A percentile compares a stretch with the other conserved stretches of the same genome.
Evolutionary conservation across 345 rosid species (phyloP).

Genomic region (Syzygium aromaticum): DNA sequence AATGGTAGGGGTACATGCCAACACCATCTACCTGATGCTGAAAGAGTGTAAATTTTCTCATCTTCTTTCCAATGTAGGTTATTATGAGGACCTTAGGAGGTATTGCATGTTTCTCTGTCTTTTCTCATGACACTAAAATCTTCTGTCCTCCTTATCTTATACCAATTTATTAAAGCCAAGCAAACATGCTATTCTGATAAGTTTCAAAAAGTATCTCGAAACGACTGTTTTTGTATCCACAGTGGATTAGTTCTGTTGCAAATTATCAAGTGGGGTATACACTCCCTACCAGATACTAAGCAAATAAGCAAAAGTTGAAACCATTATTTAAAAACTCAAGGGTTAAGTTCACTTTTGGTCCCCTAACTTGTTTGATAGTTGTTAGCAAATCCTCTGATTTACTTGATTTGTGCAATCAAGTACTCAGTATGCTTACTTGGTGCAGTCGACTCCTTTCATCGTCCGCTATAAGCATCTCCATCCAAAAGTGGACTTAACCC

Average conservation of each 20-base stretch:
- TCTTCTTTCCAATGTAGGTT: neutral
- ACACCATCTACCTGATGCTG: neutral
- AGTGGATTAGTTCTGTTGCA: neutral
- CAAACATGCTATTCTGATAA: neutral
- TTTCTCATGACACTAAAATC: neutral
- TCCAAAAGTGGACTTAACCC: neutral
- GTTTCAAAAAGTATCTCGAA: neutral
- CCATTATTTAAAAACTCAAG: neutral
- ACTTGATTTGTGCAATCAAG: neutral
- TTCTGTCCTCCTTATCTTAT: neutral
- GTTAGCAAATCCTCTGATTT: neutral
- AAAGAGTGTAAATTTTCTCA: neutral
- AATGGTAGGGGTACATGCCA: neutral
- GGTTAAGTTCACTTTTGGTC: neutral
- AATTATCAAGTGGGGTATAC: neutral
- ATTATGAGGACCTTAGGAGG: neutral
- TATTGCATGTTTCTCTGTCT: neutral
- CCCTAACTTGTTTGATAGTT: neutral
- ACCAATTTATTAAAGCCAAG: neutral
- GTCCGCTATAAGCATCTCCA: neutral
- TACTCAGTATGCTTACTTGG: neutral
- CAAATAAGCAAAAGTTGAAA: neutral
- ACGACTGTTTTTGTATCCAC: neutral
- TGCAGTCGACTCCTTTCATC: neutral
- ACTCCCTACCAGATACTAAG: neutral